Base-by-base conservation (phyloP, 2,329 filamentous ascomycete species). In the Emericellopsis cladophorae region DNA sequence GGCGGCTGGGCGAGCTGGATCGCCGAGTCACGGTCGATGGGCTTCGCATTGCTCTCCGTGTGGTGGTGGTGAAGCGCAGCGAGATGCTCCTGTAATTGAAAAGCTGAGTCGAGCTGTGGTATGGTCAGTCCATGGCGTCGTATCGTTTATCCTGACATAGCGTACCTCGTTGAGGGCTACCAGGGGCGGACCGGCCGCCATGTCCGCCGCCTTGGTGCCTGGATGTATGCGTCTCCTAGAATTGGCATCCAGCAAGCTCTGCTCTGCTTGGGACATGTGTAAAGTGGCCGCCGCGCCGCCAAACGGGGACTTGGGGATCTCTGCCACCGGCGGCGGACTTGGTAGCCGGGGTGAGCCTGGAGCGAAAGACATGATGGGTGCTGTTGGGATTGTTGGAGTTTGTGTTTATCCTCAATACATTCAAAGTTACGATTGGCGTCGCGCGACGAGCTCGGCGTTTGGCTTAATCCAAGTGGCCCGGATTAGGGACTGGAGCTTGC, bases 81-180 rank as follows among this genome's bases (percentile, higher is more conserved):
- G 41, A 98, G 81, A 56, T 98, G 90, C 64, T 98, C 92, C 61
- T 95, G 93, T 15, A 96, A 77, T 60, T 95, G 92, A 59, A 96
- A 98, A 36, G 92, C 85, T 18, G 90, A 96, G 57, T 98, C 89
- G 50, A 98, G 87, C 85, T 95, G 59, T 41, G 35, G 37, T 31
- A 7, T 21, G 21, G 34, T 15, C n/a, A 37, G 40, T 22, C 26
- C 21, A 21, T 6, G 10, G 7, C 26, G 11, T 16, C 15, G 22
- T 38, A 46, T 49, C 41, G 51, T 49, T 37, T 44, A 44, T 38
- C n/a, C 29, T 14, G 37, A 59, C 73, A 21, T 21, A 21, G 18
- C 18, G 48, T 58, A 93, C 88, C 70, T 95, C 85, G 48, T 79
- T 77, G 44, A 95, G 66, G 35, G 90, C 84, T 42, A 95, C 75